Conservation (phyloP, 2,329 filamentous ascomycete genomes). For the Botrytis pseudocinerea region DNA sequence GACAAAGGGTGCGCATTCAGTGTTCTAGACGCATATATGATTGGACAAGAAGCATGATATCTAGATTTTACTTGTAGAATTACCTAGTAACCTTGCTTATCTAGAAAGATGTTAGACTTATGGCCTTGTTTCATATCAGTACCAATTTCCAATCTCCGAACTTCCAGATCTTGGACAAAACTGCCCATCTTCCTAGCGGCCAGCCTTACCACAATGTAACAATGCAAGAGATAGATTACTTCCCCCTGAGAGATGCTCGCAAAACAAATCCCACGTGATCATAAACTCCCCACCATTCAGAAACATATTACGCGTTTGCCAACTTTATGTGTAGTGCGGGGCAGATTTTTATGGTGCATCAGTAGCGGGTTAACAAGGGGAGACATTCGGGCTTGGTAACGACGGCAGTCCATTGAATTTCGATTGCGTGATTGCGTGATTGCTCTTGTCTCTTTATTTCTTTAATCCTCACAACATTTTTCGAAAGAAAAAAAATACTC, state of each 20-base stretch:
- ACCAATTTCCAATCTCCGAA: not conserved
- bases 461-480: not conserved
- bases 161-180: not conserved
- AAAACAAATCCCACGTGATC: not conserved
- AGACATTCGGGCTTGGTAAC: not conserved
- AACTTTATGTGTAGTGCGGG: constrained; percentile 20
- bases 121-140: not conserved
- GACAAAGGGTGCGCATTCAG: not conserved
- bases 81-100: not conserved
- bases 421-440: constrained; percentile 17
- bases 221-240: not conserved
- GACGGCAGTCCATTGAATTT: not conserved
- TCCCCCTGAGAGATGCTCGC: not conserved
- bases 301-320: not conserved
- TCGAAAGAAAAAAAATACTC: not conserved
- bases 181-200: not conserved
- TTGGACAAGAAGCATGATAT: not conserved
- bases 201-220: not conserved
- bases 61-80: not conserved
- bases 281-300: not conserved
- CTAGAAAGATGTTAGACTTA: not conserved
- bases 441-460: not conserved
- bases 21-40: not conserved
- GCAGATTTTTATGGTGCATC: constrained; percentile 19
- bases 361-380: constrained; percentile 16